These are phyloP conservation scores for Trichoderma sp. DNA, from an alignment of 2,329 filamentous ascomycete genomes.

Conservation along the genomic window DNA sequence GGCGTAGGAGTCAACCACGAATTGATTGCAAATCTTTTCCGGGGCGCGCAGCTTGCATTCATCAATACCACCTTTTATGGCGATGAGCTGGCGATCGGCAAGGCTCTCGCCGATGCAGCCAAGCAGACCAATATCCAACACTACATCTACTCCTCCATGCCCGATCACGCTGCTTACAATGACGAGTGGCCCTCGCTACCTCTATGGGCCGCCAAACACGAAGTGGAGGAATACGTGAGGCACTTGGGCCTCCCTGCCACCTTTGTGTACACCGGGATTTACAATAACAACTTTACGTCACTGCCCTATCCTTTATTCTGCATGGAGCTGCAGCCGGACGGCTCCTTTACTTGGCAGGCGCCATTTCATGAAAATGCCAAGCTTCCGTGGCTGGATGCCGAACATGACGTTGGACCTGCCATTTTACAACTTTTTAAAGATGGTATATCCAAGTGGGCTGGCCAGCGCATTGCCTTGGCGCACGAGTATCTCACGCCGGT, in stretches of 20 bases:
- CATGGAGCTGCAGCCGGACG: constrained; percentile 84
- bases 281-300: constrained; percentile 99
- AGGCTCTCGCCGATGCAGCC: constrained; percentile 85
- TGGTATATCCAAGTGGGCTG: constrained; percentile 82
- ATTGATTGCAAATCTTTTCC: constrained; percentile 78
- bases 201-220: constrained; percentile 90
- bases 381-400: constrained; percentile 92
- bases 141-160: constrained; percentile 97
- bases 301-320: constrained; percentile 91
- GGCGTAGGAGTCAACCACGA: constrained; percentile 70
- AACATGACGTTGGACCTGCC: constrained; percentile 92
- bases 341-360: constrained; percentile 88
- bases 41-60: constrained; percentile 84
- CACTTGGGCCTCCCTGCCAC: constrained; percentile 82
- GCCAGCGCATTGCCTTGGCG: constrained; percentile 77
- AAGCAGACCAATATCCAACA: constrained; percentile 84
- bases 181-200: constrained; percentile 79
- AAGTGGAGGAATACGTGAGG: constrained; percentile 87
- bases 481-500: constrained; percentile 86
- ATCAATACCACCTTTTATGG: constrained; percentile 98
- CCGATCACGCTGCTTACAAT: constrained; percentile 83
- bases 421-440: constrained; percentile 96
- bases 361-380: constrained; percentile 90
- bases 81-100: constrained; percentile 88
- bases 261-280: constrained; percentile 95